Base-by-base conservation (phyloP, 2,329 filamentous ascomycete genomes). In the Fusarium longipes region DNA sequence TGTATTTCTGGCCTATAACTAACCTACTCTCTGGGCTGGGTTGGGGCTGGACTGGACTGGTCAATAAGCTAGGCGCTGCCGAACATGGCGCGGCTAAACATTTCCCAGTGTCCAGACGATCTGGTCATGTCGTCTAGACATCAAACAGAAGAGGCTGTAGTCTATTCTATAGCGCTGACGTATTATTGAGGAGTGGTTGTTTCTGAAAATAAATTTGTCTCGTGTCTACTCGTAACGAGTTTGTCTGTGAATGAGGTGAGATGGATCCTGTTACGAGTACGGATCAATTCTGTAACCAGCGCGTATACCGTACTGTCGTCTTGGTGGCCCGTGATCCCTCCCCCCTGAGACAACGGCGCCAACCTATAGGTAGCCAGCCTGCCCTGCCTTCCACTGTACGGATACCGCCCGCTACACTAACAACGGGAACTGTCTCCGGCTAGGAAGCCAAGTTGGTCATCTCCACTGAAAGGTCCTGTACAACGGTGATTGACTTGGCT, bases 391-490 rank as follows among this genome's bases (percentile, higher is more conserved):
- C n/a, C n/a, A n/a, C n/a, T n/a, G n/a, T n/a, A n/a, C n/a, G n/a
- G n/a, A n/a, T n/a, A n/a, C n/a, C n/a, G n/a, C 27, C 62, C 65
- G 59, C 67, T 70, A 63, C 70, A 67, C 68, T 67, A 69, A 65
- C 65, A 59, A 68, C 71, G 70, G 69, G 70, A 70, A 59, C 67
- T 54, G 65, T 70, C 62, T 73, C 70, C 70, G 68, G 51, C 24
- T 59, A 35, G 57, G 66, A 70, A 71, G 65, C 59, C 62, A 69
- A 69, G 67, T 55, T 65, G 63, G 25, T 36, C 43, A 50, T 36
- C 47, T 51, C 49, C 60, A 42, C 66, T 50, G 43, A 27, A 22
- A 52, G 58, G 58, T 42, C 45, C 47, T 33, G 10, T 33, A 10
- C 22, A 27, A 44, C 57, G 36, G 51, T 49, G 47, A 8, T 35